Base-by-base conservation (phyloP, 2,329 filamentous ascomycete species). In the Clarireedia monteithiana region DNA sequence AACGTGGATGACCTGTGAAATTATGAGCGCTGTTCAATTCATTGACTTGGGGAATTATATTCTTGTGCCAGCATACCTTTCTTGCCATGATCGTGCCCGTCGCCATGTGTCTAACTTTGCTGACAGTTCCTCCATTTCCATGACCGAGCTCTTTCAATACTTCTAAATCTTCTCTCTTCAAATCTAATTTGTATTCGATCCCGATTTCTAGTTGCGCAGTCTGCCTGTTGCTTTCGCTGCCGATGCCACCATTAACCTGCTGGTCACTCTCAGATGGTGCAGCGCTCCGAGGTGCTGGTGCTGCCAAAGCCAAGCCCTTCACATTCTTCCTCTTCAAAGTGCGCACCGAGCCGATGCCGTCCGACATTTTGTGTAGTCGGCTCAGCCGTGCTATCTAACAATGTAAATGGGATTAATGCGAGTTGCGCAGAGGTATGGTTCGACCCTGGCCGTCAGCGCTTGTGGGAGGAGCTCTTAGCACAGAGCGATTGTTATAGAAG, bases 291-390 rank as follows among this genome's bases (percentile, higher is more conserved):
- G 89, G 86, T 48, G 87, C 80, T 24, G 87, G 84, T 50, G 89
- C 85, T 67, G 84, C 91, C 69, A 99, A 79, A 63, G 91, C 91
- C 50, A 99, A 85, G 39, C 91, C 92, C 77, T 97, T 97, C 73
- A 95, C 88, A 72, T 99, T 99, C 83, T 97, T 96, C 79, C 92
- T 87, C 85, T 96, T 97, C 85, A 99, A 88, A 60, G 94, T 95
- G 73, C 82, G 82, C 73, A 81, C 81, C 61, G 81, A 80, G 64
- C 85, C 84, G 67, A 85, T 82, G 65, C 55, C 63, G 53, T 68
- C 68, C 40, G 79, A 78, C 83, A 86, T 86, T 69, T 62, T 59
- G 55, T 45, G 44, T 38, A 15, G 24, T 53, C 56, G 14, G 38
- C 14, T 30, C 30, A 36, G 27, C 38, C 34, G 38, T 17, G n/a